Conservation (phyloP, 2,329 filamentous ascomycete species). For the Claviceps humidiphila region DNA sequence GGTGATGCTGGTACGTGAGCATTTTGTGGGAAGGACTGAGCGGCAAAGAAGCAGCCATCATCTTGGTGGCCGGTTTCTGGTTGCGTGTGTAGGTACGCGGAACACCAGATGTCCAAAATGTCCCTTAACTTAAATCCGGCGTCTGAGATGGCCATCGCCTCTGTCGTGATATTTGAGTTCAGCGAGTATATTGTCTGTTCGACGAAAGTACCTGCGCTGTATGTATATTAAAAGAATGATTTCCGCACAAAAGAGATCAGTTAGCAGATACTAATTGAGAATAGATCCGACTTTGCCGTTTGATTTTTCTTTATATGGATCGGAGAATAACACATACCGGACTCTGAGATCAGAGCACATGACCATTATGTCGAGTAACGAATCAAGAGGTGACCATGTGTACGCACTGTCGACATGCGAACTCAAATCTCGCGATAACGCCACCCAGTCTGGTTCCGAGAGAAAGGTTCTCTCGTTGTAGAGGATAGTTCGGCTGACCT, state of each 20-base stretch:
- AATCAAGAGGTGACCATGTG: constrained; percentile 8
- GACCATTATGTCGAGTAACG: constrained; percentile 18
- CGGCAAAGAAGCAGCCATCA: not conserved
- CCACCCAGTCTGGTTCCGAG: constrained; percentile 12
- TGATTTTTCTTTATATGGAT: too few species aligned
- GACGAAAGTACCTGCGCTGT: not conserved
- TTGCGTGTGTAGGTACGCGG: constrained; percentile 2
- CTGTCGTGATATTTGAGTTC: not conserved
- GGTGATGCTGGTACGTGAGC: not conserved
- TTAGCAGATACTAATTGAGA: not conserved
- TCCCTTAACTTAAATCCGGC: constrained; percentile 4
- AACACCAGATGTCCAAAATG: constrained; percentile 8
- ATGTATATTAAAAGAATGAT: not conserved
- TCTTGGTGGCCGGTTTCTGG: not conserved
- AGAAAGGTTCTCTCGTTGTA: constrained; percentile 15
- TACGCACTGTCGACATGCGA: not conserved
- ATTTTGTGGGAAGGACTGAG: not conserved
- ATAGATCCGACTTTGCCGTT: not conserved
- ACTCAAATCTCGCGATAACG: not conserved
- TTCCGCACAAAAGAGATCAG: not conserved
- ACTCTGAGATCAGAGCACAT: constrained; percentile 18
- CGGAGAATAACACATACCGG: constrained; percentile 11
- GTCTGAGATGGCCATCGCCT: constrained; percentile 2
- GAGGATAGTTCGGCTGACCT: constrained; percentile 19
- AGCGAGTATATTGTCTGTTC: not conserved